phyloP scores from a whole-genome alignment of 257 asterid genomes.

The Nicotiana obtusifolia region DNA sequence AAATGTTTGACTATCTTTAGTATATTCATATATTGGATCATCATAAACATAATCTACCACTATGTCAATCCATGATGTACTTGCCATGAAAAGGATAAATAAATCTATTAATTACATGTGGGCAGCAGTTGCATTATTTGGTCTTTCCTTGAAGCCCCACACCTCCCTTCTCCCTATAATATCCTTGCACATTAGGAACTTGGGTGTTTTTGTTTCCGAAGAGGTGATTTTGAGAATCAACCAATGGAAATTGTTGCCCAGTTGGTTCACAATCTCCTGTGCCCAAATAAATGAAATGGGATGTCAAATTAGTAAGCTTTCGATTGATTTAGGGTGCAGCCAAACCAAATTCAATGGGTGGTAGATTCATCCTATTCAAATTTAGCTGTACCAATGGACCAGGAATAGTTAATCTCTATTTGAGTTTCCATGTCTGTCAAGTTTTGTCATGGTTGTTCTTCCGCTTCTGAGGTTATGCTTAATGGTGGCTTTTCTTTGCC shows the following conservation, averaged over 20 bases:
- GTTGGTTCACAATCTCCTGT: background rate
- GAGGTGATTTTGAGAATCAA: background rate
- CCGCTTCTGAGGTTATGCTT: background rate
- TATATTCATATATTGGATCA: too few species aligned
- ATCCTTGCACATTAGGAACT: background rate
- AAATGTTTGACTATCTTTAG: background rate
- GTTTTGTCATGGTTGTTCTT: slow-evolving; percentile 1
- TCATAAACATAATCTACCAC: background rate
- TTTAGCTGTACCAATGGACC: background rate
- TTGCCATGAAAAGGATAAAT: background rate
- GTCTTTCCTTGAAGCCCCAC: background rate
- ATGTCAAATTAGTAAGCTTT: background rate
- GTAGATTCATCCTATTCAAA: background rate
- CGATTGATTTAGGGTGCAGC: background rate
- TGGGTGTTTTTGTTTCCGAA: background rate
- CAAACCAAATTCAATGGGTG: background rate
- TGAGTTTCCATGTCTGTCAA: slow-evolving; percentile 1
- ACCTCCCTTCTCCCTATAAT: background rate
- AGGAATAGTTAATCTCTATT: background rate
- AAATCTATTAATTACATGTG: too few species aligned
- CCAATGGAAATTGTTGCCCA: too few species aligned
- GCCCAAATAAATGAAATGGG: background rate
- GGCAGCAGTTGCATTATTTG: background rate
- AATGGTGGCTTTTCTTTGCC: background rate
- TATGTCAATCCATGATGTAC: background rate